These are phyloP conservation scores for Aspergillus sparsus DNA, from an alignment of 495 filamentous ascomycete species.

Conservation along the genomic window DNA sequence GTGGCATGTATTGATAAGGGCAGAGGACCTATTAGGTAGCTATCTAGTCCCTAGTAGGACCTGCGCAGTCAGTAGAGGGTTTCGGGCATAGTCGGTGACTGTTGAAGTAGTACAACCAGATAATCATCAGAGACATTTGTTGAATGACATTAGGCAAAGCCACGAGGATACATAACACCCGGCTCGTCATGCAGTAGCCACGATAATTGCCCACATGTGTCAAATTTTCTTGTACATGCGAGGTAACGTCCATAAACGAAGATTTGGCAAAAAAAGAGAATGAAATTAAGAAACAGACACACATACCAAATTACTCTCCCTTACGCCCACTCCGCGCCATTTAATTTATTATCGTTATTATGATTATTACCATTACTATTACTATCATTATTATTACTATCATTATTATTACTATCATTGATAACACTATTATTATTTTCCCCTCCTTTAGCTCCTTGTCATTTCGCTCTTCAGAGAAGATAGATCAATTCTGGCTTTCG, in stretches of 20 bases:
- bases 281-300: neutral
- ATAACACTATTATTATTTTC: too few species aligned
- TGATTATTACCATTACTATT: too few species aligned
- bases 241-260: neutral
- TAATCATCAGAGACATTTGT: neutral
- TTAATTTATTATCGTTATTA: too few species aligned
- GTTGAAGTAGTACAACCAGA: constrained; percentile 12
- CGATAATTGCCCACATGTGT: constrained; percentile 18
- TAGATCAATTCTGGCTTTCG: too few species aligned
- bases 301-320: neutral
- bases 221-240: neutral
- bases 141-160: constrained; percentile 2
- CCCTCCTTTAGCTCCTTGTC: too few species aligned
- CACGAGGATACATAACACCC: constrained; percentile 2
- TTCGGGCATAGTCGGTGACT: constrained; percentile 1
- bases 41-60: too few species aligned
- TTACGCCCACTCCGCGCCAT: too few species aligned
- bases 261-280: neutral
- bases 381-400: too few species aligned
- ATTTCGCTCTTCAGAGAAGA: too few species aligned
- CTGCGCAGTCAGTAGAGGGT: neutral
- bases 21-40: too few species aligned
- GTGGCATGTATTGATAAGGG: too few species aligned
- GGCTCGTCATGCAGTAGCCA: constrained; percentile 11
- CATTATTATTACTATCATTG: too few species aligned